Evolutionary conservation across 352 stramenopile genomes (phyloP), one percentile per base, ranked within the genome.

Genomic region (Pythium diclinum): DNA sequence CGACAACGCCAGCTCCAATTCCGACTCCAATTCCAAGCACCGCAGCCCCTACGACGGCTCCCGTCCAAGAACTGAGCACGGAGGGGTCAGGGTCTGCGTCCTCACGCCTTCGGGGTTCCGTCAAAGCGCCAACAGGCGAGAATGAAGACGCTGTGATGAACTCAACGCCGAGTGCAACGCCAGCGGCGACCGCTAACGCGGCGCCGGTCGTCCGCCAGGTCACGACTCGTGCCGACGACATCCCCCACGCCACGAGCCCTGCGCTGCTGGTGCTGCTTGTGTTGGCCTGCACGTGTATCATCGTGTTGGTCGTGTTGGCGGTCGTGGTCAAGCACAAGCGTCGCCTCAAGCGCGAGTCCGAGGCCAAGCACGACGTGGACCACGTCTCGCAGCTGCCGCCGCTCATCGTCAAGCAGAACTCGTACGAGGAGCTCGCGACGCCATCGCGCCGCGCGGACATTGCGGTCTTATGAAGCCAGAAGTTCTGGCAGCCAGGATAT

Each of bases 221-320:
- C 34, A 72, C 67, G 17, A 61, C 58, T 1, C 40, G 49, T 5
- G 36, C 40, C 8, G 61, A 58, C 25, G 51, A 38, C 33, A 36
- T 23, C 6, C 19, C 6, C 36, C 36, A 62, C 40, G 30, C 51
- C 40, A 79, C 73, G 6, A 76, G 63, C 17, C 70, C 73, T 7
- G 67, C 65, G 19, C 48, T 80, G 19, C 36, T 80, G 13, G 56
- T 67, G 5, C 67, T 80, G 17, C 61, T 64, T 3, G 61, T 63
- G 21, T 40, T 76, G 19, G 73, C 67, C 0, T 64, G 67, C 36
- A 38, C 73, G 32, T 68, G 51, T 6, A 30, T 72, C 0, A 40
- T 76, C 33, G 61, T 74, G 61, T 65, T 77, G 11, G 48, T 71
- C 11, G 68, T 56, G 8, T 59, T 80, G 21, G 70, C 71, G 13